Conservation (phyloP, 441 rosid genomes). For the Bruguiera hainesii region DNA sequence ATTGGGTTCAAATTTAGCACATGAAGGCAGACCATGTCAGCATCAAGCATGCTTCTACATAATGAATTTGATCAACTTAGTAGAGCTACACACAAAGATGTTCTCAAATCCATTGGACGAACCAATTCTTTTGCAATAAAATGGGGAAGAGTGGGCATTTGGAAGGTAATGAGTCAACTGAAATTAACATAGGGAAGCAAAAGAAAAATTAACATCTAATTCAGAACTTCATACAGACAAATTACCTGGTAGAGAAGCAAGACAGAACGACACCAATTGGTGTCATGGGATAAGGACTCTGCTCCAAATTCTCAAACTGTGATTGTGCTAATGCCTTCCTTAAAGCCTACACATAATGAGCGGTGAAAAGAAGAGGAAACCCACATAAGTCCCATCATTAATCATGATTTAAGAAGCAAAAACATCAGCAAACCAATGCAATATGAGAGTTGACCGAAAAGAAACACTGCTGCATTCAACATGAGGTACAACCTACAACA, state of each 20-base stretch:
- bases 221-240: not conserved
- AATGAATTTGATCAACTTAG: not conserved
- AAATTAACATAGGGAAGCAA: not conserved
- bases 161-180: no score
- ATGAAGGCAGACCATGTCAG: no score
- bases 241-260: slow-evolving; percentile 87
- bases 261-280: slow-evolving; percentile 76
- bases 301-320: slow-evolving; percentile 36
- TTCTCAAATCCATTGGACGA: no score
- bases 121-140: not conserved
- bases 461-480: no score
- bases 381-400: no score
- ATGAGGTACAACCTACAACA: no score
- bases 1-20: no score
- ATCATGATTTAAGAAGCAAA: no score
- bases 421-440: no score
- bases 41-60: not conserved
- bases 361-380: not conserved
- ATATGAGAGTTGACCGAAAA: no score
- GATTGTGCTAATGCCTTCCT: slow-evolving; percentile 58
- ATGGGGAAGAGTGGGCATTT: no score
- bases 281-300: slow-evolving; percentile 60
- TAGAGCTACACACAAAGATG: not conserved
- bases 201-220: not conserved
- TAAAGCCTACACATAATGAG: slow-evolving; percentile 38